These are phyloP conservation scores for Sugiyamaella paludigena DNA, from an alignment of 1,139 yeast genomes.

Conservation along the genomic window DNA sequence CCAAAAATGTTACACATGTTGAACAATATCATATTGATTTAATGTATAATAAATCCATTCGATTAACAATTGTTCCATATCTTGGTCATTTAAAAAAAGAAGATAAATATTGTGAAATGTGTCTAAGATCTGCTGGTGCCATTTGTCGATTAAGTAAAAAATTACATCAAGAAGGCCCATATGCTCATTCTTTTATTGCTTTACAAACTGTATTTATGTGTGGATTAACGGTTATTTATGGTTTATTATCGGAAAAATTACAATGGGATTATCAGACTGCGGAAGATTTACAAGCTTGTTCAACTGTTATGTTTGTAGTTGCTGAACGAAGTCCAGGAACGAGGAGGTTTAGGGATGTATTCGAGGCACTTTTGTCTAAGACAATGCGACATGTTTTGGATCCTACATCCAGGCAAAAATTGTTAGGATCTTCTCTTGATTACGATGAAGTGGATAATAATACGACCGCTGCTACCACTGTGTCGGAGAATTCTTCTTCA, in stretches of 20 bases:
- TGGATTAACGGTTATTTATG: conserved; percentile 16
- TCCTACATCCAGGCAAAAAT: background rate
- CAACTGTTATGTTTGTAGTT: conserved; percentile 17
- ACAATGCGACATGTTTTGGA: background rate
- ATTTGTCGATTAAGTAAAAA: conserved; percentile 14
- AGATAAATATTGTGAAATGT: conserved; percentile 6
- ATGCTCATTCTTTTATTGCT: conserved; percentile 17
- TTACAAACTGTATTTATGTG: conserved; percentile 18
- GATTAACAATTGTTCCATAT: conserved; percentile 9
- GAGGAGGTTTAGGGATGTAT: conserved; percentile 12
- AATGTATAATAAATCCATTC: conserved; percentile 13
- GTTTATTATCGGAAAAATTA: conserved; percentile 12
- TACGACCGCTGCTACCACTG: background rate
- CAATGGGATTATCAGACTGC: conserved; percentile 13
- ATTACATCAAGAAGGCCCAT: conserved; percentile 14
- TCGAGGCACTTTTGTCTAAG: conserved; percentile 13
- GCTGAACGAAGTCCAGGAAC: conserved; percentile 14
- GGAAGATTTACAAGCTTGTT: conserved; percentile 17
- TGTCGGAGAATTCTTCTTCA: background rate
- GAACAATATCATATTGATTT: conserved; percentile 15
- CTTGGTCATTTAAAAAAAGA: conserved; percentile 5
- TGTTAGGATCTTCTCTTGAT: background rate
- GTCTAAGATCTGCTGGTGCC: conserved; percentile 12
- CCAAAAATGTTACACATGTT: background rate
- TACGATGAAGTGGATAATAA: background rate